Base-by-base conservation (phyloP, 805 yeast species). In the Wickerhamomyces bovis region DNA sequence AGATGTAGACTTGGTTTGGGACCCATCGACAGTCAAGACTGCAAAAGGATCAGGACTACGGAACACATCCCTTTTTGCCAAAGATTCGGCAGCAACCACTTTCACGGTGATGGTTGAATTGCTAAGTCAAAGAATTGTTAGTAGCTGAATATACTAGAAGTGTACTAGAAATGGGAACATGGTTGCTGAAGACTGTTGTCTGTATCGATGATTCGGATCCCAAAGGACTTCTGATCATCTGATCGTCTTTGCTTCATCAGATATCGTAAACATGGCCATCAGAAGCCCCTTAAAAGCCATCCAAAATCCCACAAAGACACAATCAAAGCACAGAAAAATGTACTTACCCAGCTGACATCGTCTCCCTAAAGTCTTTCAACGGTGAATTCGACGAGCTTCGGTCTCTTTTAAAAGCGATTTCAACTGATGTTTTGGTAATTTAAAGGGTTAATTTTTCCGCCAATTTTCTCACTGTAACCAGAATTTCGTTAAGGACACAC, bases 41-140 rank as follows among this genome's bases (percentile, higher is more conserved):
- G 97, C 97, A 70, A 94, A 94, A 11, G 99, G 99, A 66, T 94
- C 99, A 2, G 99, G 99, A 52, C 90, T 86, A 47, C 96, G 81
- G 64, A 90, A 88, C 21, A 94, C 90, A 66, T 94, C 99, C 53
- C 99, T 77, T 68, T 94, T 94, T 67, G 88, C 89, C 47, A 94
- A 81, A 22, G 96, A 87, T 65, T 94, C 99, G 13, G 98, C 97
- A 15, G 97, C 98, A 39, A 94, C 92, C 38, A 94, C 78, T 61
- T 84, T 83, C 38, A 85, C 89, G 4, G 60, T 56, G 42, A 60
- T 56, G 18, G 48, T 48, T 12, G 60, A 52, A 39, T 47, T 49
- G 7, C 61, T 60, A 38, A 4, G n/a, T 7, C 15, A 11, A n/a
- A n/a, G n/a, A 22, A 16, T 13, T 33, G 51, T 55, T 51, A 51